phyloP scores from a whole-genome alignment of 352 stramenopile species.

The Globisporangium polare region DNA sequence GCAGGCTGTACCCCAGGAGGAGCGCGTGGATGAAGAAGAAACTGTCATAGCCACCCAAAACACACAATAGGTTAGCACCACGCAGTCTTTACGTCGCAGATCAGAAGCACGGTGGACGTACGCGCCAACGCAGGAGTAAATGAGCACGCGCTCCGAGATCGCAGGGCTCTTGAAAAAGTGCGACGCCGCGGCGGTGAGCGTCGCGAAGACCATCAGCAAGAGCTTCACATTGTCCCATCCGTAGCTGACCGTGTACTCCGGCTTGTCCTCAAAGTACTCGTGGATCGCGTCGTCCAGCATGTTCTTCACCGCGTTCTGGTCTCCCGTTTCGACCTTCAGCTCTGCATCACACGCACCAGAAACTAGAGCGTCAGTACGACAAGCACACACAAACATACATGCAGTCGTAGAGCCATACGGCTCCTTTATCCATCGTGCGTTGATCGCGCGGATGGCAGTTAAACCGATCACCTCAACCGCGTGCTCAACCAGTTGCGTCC shows the following conservation, averaged over 20 bases:
- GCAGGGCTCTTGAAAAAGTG: slow-evolving; percentile 65
- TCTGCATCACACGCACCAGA: slow-evolving; percentile 25
- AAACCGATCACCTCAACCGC: background rate
- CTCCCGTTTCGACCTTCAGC: slow-evolving; percentile 64
- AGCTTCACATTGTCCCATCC: slow-evolving; percentile 84
- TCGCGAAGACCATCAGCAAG: slow-evolving; percentile 68
- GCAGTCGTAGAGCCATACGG: background rate
- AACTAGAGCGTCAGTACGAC: background rate
- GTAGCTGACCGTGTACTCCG: slow-evolving; percentile 61
- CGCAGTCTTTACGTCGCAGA: background rate
- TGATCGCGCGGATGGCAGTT: background rate
- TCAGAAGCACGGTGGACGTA: slow-evolving; percentile 16
- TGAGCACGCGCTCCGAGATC: slow-evolving; percentile 60
- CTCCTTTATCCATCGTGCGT: background rate
- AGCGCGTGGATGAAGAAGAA: slow-evolving; percentile 83
- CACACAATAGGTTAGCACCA: background rate
- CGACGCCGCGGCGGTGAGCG: slow-evolving; percentile 50
- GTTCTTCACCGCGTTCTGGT: slow-evolving; percentile 87
- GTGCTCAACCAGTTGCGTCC: background rate
- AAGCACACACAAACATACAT: background rate
- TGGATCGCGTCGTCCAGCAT: slow-evolving; percentile 78
- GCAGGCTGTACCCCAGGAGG: slow-evolving; percentile 59
- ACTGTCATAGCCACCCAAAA: slow-evolving; percentile 19
- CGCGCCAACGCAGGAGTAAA: slow-evolving; percentile 66
- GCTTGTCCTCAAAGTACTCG: slow-evolving; percentile 66